Percentiles rank a stretch among this genome's conserved stretches.
phyloP scores from a whole-genome alignment of 371 early-diverging fungal genomes.

The Apophysomyces trapeziformis region DNA sequence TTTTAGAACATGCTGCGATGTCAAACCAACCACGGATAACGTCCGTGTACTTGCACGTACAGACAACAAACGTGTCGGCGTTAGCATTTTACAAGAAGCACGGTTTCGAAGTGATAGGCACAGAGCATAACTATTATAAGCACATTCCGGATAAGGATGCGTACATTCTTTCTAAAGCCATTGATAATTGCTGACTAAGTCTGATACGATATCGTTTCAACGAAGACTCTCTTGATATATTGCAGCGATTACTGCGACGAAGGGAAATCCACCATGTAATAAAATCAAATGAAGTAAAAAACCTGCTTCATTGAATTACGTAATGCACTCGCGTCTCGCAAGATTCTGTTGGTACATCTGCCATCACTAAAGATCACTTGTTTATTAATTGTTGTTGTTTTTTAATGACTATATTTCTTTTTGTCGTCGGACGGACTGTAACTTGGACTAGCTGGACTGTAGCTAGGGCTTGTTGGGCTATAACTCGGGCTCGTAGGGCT shows the following conservation, averaged over 20 bases:
- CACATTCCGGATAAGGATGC: conserved; percentile 87
- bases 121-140: conserved; percentile 87
- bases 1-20: conserved; percentile 59
- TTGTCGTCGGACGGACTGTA: conserved; percentile 62
- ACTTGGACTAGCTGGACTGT: conserved; percentile 68
- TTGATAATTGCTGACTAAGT: background rate
- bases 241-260: background rate
- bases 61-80: conserved; percentile 84
- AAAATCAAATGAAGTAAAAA: background rate
- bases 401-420: conserved; percentile 14
- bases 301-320: background rate
- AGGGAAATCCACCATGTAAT: background rate
- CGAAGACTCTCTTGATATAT: background rate
- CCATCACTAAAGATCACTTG: conserved; percentile 2
- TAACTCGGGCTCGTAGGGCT: conserved; percentile 69
- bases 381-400: conserved; percentile 10
- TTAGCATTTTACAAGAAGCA: conserved; percentile 86
- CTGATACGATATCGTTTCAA: background rate
- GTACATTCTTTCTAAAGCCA: conserved; percentile 62
- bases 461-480: conserved; percentile 65
- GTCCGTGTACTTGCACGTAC: conserved; percentile 87
- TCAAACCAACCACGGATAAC: conserved; percentile 22
- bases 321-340: background rate
- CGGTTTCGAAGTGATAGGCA: conserved; percentile 72
- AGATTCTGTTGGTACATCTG: conserved; percentile 4